Base-by-base conservation (phyloP, 345 rosid genomes). In the Arabis hirsuta region DNA sequence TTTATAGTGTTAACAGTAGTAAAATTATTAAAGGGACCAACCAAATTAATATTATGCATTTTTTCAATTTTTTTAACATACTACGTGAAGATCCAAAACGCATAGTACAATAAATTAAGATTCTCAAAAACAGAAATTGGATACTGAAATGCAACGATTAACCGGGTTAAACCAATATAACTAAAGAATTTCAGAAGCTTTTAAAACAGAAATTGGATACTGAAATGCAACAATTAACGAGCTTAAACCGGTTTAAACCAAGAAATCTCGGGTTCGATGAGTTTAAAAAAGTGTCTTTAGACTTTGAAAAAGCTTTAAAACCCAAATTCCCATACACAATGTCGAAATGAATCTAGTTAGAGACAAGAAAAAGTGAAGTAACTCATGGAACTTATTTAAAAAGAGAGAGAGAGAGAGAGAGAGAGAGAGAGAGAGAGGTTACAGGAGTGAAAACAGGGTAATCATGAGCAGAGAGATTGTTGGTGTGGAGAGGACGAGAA, bases 401-500 rank as follows among this genome's bases (percentile, higher is more conserved):
- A 24, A 58, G 9, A 47, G 60, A 57, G n/a, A 39, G 7, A 51
- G 10, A 34, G 14, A 1, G 39, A 36, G 42, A 43, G 9, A 41
- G 11, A 24, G 12, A 50, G 47, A 27, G 52, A 44, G 50, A 14
- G 2, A 12, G 31, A 48, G 44, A 58, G 81, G 89, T 94, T 55
- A 94, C 99, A 13, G 99, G 97, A 26, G 97, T 88, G 60, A 94
- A 95, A 71, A 95, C 93, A 66, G 99, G 99, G 78, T 95, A 95
- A 73, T 91, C 99, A 55, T 88, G 90, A 65, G 97, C 96, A 62
- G 96, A 85, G 81, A 81, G 81, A 69, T 80, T 86, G 61, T 84
- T 56, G 57, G 79, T 86, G 61, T 85, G 57, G 55, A 69, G 84
- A 78, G 87, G 80, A 76, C 80, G 82, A 29, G 86, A 83, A 81